Evolutionary conservation across 2,329 filamentous ascomycete species (phyloP), one percentile per base, ranked within the genome.

Genomic region (Trichoderma guizhouense): DNA sequence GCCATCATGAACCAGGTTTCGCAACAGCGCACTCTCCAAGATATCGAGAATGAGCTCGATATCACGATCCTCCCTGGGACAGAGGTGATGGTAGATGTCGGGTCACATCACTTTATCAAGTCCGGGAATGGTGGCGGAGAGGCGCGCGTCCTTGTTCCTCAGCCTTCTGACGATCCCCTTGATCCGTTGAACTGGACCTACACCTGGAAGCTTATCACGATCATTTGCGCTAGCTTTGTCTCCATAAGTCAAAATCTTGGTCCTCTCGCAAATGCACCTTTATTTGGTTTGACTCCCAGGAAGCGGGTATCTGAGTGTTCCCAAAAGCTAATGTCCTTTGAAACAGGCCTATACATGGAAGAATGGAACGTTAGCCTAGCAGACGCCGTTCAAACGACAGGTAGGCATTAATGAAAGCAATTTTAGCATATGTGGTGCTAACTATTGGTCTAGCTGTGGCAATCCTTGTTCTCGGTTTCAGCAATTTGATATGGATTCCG

Each of bases 1-100:
- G 26, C 55, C 55, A 51, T n/a, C 55, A 69, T 69, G 66, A 51
- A 24, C 18, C 26, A 69, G 14, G 12, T 51, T 28, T 26, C 21
- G 12, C 26, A 43, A 34, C 34, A 61, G 8, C 66, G 55, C 28
- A 30, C 66, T 26, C n/a, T 69, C 3, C 66, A 61, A 8, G 66
- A 69, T 11, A 69, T 69, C n/a, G 66, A 69, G 26, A 69, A 69
- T 69, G 66, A 69, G 66, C 66, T 69, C 36, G 55, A 69, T 34
- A 69, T 69, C 28, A 61, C n/a, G 3, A 69, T 69, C 5, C 61
- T 61, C 24, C 66, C 66, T 11, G 66, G 66, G 5, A 69, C 66
- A 18, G 66, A 69, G 66, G 66, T 69, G 34, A 69, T 69, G 66
- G 26, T 47, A 26, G 66, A 69, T 32, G 66, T 69, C 14, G 66